phyloP scores from a whole-genome alignment of 2,329 filamentous ascomycete species.

The Lithohypha guttulata region DNA sequence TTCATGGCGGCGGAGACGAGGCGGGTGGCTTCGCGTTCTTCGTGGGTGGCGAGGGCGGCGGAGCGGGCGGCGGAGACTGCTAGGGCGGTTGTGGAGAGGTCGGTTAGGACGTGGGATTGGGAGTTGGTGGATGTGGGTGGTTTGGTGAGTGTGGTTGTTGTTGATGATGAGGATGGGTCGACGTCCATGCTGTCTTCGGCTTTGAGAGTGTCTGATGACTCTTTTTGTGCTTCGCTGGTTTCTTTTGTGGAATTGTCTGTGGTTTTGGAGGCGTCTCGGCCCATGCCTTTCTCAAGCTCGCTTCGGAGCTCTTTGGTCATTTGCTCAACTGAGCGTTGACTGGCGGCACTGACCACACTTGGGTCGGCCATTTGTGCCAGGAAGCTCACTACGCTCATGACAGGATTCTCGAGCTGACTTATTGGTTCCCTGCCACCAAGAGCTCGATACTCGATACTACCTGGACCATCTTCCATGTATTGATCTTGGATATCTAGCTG shows the following conservation, averaged over 20 bases:
- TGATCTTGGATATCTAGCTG: constrained; percentile 96
- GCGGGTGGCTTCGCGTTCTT: constrained; percentile 92
- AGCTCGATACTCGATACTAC: constrained; percentile 56
- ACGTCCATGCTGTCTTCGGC: constrained; percentile 54
- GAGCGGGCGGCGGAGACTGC: constrained; percentile 77
- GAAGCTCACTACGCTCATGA: constrained; percentile 93
- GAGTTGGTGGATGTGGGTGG: constrained; percentile 29
- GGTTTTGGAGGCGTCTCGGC: constrained; percentile 23
- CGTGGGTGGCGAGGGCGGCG: constrained; percentile 81
- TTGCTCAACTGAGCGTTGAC: constrained; percentile 75
- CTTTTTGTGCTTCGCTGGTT: constrained; percentile 36
- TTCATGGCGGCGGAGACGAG: constrained; percentile 89
- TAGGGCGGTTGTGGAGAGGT: constrained; percentile 67
- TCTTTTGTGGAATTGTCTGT: background rate
- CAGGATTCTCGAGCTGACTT: constrained; percentile 85
- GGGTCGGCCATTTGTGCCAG: constrained; percentile 85
- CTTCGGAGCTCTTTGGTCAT: constrained; percentile 70
- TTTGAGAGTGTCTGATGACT: constrained; percentile 38
- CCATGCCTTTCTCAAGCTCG: constrained; percentile 56
- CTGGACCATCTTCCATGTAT: constrained; percentile 70
- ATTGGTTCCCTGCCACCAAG: constrained; percentile 77
- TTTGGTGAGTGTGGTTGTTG: too few species aligned
- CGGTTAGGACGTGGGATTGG: constrained; percentile 17
- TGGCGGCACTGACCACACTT: constrained; percentile 78
- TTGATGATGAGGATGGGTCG: constrained; percentile 33